These are phyloP conservation scores for Yarrowia divulgata DNA, from an alignment of 805 yeast genomes.

Conservation along the genomic window DNA sequence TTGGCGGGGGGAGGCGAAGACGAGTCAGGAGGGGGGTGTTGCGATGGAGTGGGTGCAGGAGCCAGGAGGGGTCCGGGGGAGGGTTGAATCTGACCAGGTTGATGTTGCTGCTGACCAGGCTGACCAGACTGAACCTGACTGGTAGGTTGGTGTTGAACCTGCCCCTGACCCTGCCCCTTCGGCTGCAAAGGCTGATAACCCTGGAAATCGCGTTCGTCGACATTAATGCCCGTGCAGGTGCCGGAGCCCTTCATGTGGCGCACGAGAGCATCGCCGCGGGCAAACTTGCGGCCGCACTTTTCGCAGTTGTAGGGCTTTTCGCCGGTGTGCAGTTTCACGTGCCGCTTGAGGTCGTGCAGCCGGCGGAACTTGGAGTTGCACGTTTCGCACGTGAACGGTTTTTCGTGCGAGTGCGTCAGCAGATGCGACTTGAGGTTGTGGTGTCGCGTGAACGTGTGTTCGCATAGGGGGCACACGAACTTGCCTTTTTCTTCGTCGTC, in stretches of 20 bases:
- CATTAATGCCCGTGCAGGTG: constrained; percentile 45
- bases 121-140: background rate
- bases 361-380: constrained; percentile 73
- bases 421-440: constrained; percentile 78
- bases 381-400: constrained; percentile 67
- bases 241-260: constrained; percentile 65
- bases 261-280: constrained; percentile 76
- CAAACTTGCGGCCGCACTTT: constrained; percentile 68
- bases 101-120: background rate
- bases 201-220: constrained; percentile 37
- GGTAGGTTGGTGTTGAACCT: no score
- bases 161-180: constrained; percentile 19
- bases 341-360: constrained; percentile 78
- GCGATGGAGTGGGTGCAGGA: constrained; percentile 4
- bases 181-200: constrained; percentile 28
- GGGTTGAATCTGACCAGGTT: no score
- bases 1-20: constrained; percentile 32
- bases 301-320: constrained; percentile 71
- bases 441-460: constrained; percentile 70
- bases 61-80: no score
- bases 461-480: constrained; percentile 65
- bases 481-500: constrained; percentile 40
- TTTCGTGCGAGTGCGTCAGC: constrained; percentile 68
- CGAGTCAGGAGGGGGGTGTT: constrained; percentile 5
- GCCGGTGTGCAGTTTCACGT: constrained; percentile 76